Evolutionary conservation across 2,329 filamentous ascomycete genomes (phyloP).

Genomic region (Trichoderma breve): DNA sequence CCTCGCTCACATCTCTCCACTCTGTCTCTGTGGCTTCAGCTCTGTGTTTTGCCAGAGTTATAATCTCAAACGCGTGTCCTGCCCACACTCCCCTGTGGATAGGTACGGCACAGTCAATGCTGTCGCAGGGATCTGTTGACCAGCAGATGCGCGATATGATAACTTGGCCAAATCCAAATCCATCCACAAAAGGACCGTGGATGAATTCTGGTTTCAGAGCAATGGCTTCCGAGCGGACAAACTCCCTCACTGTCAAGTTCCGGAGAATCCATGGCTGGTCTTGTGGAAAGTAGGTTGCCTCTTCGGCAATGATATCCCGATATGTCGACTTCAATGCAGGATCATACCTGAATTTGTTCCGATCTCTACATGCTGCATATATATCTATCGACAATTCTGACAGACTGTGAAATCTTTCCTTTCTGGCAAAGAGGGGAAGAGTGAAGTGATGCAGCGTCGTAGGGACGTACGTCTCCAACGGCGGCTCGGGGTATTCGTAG

Average conservation of each 20-base stretch:
- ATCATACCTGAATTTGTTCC: neutral
- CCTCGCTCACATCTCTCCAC: constrained; percentile 17
- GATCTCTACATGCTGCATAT: neutral
- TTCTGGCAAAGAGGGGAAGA: neutral
- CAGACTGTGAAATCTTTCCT: neutral
- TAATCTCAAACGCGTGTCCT: constrained; percentile 21
- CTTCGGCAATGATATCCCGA: neutral
- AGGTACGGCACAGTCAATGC: neutral
- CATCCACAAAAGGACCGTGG: constrained; percentile 11
- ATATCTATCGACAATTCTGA: neutral
- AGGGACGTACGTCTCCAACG: neutral
- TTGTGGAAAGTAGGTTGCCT: neutral
- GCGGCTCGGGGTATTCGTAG: neutral
- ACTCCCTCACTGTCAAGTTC: constrained; percentile 14
- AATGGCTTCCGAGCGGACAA: constrained; percentile 21
- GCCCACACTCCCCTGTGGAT: constrained; percentile 20
- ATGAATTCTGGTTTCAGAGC: constrained; percentile 16
- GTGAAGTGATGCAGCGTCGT: neutral
- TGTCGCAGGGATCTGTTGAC: neutral
- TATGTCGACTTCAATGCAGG: neutral
- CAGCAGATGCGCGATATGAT: constrained; percentile 21
- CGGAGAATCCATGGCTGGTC: constrained; percentile 20
- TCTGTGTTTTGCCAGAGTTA: neutral
- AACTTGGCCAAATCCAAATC: constrained; percentile 19
- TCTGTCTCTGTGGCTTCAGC: neutral